Conservation (phyloP, 768 basidiomycete species). For the Fibroporia radiculosa region DNA sequence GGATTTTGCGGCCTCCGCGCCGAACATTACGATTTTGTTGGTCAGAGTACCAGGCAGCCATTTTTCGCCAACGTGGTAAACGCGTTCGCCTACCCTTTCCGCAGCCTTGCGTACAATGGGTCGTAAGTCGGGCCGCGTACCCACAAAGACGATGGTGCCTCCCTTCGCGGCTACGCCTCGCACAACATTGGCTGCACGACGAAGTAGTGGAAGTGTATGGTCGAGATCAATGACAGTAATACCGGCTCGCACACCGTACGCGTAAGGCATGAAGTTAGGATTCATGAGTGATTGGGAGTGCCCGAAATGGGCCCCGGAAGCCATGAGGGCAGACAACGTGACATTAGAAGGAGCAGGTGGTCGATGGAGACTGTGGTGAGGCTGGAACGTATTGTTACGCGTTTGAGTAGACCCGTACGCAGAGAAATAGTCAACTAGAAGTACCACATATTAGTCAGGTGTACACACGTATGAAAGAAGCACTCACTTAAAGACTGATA, state of each 20-base stretch:
- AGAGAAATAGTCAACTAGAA: conserved; percentile 51
- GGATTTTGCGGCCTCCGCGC: conserved; percentile 42
- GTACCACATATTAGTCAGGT: conserved; percentile 5
- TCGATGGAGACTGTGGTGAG: conserved; percentile 60
- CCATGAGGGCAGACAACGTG: conserved; percentile 84
- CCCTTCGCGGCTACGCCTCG: conserved; percentile 74
- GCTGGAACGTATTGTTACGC: conserved; percentile 60
- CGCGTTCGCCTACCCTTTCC: conserved; percentile 69
- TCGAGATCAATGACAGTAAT: conserved; percentile 94
- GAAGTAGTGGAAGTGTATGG: conserved; percentile 84
- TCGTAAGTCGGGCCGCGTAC: conserved; percentile 75
- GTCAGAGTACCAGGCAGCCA: conserved; percentile 97
- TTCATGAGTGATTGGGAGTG: conserved; percentile 81
- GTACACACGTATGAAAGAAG: conserved; percentile 11
- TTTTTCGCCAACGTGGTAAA: conserved; percentile 76
- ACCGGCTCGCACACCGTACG: conserved; percentile 86
- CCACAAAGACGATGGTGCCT: conserved; percentile 86
- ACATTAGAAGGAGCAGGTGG: conserved; percentile 52
- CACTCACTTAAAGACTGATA: conserved; percentile 46
- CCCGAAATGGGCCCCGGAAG: conserved; percentile 91
- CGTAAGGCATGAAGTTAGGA: conserved; percentile 84
- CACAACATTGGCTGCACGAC: conserved; percentile 83
- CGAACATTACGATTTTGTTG: conserved; percentile 71
- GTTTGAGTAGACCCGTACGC: conserved; percentile 75
- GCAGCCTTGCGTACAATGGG: conserved; percentile 73